These are phyloP conservation scores for Metarhizium robertsii DNA, from an alignment of 2,329 filamentous ascomycete genomes.

Conservation along the genomic window DNA sequence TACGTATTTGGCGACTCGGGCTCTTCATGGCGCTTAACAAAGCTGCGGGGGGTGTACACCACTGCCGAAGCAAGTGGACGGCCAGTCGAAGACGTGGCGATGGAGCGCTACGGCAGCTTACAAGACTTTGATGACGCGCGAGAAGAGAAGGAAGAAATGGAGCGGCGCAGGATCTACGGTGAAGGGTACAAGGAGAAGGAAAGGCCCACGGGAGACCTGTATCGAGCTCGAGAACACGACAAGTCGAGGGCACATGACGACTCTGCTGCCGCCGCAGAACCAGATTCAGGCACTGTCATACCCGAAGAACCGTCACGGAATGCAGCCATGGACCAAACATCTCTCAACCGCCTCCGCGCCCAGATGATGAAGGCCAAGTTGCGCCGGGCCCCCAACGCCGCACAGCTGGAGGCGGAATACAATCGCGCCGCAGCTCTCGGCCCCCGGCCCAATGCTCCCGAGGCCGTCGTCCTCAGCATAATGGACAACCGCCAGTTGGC, in stretches of 20 bases:
- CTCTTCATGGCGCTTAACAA: conserved; percentile 94
- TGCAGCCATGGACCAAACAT: conserved; percentile 58
- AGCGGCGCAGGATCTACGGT: conserved; percentile 74
- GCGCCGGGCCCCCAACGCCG: conserved; percentile 64
- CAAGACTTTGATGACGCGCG: conserved; percentile 84
- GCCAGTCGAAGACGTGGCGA: conserved; percentile 71
- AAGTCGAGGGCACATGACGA: conserved; percentile 23
- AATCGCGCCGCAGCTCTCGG: conserved; percentile 61
- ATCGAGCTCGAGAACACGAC: conserved; percentile 61
- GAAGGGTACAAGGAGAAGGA: conserved; percentile 75
- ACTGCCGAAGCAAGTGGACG: conserved; percentile 64
- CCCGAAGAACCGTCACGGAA: conserved; percentile 32
- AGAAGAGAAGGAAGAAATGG: conserved; percentile 87
- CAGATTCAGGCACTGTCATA: conserved; percentile 47
- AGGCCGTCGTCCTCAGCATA: conserved; percentile 63
- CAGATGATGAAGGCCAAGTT: conserved; percentile 95
- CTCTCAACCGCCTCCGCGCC: conserved; percentile 81
- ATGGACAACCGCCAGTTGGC: conserved; percentile 89
- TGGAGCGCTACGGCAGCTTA: conserved; percentile 72
- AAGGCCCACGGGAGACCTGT: conserved; percentile 81
- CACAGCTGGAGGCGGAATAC: conserved; percentile 74
- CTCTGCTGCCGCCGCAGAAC: conserved; percentile 12
- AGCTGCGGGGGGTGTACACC: conserved; percentile 76
- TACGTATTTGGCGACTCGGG: conserved; percentile 88
- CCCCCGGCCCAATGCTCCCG: conserved; percentile 47